A percentile compares a stretch with the other conserved stretches of the same genome.
phyloP scores from a whole-genome alignment of 2,329 filamentous ascomycete species.

The Pestalotiopsis sp. region DNA sequence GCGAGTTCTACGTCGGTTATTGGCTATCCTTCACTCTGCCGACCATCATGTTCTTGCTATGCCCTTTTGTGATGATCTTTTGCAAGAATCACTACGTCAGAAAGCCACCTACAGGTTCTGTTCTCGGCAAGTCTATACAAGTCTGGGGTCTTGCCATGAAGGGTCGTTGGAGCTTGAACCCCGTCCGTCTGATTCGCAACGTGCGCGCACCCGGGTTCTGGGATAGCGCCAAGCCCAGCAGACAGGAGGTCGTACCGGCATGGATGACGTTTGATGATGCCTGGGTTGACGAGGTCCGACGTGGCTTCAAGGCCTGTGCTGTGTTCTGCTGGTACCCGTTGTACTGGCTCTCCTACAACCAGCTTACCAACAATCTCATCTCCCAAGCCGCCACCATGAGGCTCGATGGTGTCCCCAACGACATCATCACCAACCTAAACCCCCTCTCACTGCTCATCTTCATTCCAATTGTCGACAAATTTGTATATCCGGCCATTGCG shows the following conservation, averaged over 20 bases:
- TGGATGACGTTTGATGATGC: constrained; percentile 86
- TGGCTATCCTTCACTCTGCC: constrained; percentile 72
- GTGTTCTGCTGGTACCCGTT: constrained; percentile 74
- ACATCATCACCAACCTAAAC: constrained; percentile 76
- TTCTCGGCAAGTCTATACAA: constrained; percentile 60
- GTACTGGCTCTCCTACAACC: constrained; percentile 62
- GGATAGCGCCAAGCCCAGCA: constrained; percentile 70
- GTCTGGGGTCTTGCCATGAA: constrained; percentile 65
- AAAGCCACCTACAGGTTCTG: constrained; percentile 46
- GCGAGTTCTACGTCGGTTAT: constrained; percentile 76
- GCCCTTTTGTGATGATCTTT: constrained; percentile 63
- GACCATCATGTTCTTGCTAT: constrained; percentile 64
- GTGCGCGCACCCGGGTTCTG: constrained; percentile 58
- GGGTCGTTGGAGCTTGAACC: constrained; percentile 64
- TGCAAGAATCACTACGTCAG: constrained; percentile 63
- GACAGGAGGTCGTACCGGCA: constrained; percentile 54
- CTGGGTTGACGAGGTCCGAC: constrained; percentile 78
- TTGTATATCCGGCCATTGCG: constrained; percentile 70
- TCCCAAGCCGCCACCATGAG: constrained; percentile 69
- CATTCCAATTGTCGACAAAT: constrained; percentile 70
- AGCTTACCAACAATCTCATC: constrained; percentile 62
- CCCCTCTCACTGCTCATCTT: constrained; percentile 76
- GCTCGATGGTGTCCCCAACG: constrained; percentile 74
- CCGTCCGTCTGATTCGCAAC: constrained; percentile 37
- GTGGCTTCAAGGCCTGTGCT: constrained; percentile 69